Percentiles rank a stretch among this genome's conserved stretches.
These are phyloP conservation scores for Orbilia quercus DNA, from an alignment of 2,329 filamentous ascomycete genomes.

Conservation along the genomic window DNA sequence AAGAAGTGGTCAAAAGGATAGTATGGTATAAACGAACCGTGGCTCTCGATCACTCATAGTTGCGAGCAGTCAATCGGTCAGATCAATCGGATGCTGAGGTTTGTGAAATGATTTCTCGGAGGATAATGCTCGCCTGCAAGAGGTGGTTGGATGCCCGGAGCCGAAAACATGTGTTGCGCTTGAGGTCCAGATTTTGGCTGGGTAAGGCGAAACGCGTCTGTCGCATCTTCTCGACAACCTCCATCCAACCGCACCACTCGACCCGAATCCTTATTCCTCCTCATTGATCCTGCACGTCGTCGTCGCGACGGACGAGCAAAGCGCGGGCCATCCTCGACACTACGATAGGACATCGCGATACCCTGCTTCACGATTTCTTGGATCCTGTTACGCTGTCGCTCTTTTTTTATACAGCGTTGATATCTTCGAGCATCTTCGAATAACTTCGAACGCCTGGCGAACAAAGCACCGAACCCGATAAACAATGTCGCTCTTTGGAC, in stretches of 20 bases:
- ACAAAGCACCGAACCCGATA: slow-evolving; percentile 58
- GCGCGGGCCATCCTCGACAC: not conserved
- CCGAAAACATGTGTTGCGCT: slow-evolving; percentile 48
- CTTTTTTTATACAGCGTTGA: not conserved
- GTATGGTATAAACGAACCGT: slow-evolving; percentile 22
- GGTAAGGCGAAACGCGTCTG: slow-evolving; percentile 46
- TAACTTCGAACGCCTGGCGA: slow-evolving; percentile 10
- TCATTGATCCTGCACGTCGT: slow-evolving; percentile 17
- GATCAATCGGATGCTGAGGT: slow-evolving; percentile 34
- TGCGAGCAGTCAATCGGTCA: slow-evolving; percentile 20
- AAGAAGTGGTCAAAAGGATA: not conserved
- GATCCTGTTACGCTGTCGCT: not conserved
- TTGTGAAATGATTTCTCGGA: slow-evolving; percentile 40
- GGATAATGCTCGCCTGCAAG: slow-evolving; percentile 25
- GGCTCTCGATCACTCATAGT: slow-evolving; percentile 40
- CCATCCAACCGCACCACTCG: too few species aligned
- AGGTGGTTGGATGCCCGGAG: slow-evolving; percentile 28
- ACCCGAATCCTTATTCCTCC: slow-evolving; percentile 22
- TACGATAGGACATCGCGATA: not conserved
- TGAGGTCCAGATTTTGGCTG: slow-evolving; percentile 41
- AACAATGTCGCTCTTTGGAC: slow-evolving; percentile 50
- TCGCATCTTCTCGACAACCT: slow-evolving; percentile 28
- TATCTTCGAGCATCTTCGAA: not conserved
- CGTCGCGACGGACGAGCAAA: not conserved
- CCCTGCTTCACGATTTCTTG: not conserved